These are phyloP conservation scores for Cantharellus anzutake DNA, from an alignment of 768 basidiomycete genomes.

Conservation along the genomic window DNA sequence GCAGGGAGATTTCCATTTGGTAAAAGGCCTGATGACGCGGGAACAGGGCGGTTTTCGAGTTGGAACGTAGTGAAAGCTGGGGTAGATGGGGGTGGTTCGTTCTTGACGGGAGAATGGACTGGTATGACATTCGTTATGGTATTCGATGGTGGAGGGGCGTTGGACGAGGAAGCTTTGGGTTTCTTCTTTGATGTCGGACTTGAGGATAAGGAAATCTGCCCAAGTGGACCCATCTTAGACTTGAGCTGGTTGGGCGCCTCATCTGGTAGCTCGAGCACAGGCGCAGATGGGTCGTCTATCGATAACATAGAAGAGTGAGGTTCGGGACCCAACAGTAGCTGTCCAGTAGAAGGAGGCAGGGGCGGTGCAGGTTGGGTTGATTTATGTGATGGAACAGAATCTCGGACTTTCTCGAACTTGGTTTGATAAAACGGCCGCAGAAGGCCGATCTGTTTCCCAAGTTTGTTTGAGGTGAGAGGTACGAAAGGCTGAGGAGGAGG, in stretches of 20 bases:
- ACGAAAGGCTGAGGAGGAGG: slow-evolving; percentile 72
- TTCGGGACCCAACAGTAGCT: background rate
- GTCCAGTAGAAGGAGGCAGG: background rate
- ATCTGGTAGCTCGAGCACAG: slow-evolving; percentile 29
- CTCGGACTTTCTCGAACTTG: slow-evolving; percentile 5
- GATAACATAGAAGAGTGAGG: background rate
- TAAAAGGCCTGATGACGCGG: no score
- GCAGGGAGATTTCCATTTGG: no score
- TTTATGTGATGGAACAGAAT: background rate
- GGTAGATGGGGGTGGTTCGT: no score
- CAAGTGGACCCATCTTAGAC: slow-evolving; percentile 59
- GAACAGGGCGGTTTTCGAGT: no score
- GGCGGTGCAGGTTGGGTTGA: background rate
- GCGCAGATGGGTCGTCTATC: slow-evolving; percentile 16
- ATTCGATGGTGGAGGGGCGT: no score
- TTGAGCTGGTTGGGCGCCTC: slow-evolving; percentile 39
- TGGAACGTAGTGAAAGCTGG: no score
- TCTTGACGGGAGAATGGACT: no score
- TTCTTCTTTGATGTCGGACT: background rate
- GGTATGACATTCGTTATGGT: no score
- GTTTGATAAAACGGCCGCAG: slow-evolving; percentile 54
- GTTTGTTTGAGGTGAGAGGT: slow-evolving; percentile 40
- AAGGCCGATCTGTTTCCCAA: slow-evolving; percentile 70
- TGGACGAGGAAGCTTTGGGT: background rate
- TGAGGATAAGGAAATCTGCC: slow-evolving; percentile 39